Base-by-base conservation (phyloP, 345 rosid species). In the Camelina hispida region DNA sequence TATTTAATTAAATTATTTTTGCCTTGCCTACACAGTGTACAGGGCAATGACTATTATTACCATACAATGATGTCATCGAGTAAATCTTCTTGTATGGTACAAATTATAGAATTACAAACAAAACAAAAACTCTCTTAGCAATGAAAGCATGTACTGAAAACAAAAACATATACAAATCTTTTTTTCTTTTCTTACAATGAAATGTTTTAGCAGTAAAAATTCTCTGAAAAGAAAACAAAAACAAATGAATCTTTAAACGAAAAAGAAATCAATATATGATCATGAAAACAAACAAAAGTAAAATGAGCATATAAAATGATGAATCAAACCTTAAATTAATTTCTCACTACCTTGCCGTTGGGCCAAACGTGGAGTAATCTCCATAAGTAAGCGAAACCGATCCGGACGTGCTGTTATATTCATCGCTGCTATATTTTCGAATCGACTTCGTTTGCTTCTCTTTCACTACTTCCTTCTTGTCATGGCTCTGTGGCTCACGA, bases 281-380 rank as follows among this genome's bases (percentile, higher is more conserved):
- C 22, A 17, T 51, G 37, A 38, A 30, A 20, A 48, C 0, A 58
- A 47, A 44, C 43, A 42, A 0, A 0, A 18, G 7, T 18, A 62
- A 25, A 37, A 30, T 8, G 50, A 69, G 15, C 59, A 46, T n/a
- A 46, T 4, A 34, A 28, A 34, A 28, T 56, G 51, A 38, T 48
- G 13, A 56, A 50, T 12, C 30, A 71, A 71, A 58, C 55, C 28
- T 64, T 42, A 6, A 22, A 43, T 13, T 18, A 5, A 7, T 34
- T 23, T 40, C 16, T 59, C 69, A 43, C 81, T 78, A 78, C 78
- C 81, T 78, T 60, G 78, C 78, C 69, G 44, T 67, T 23, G 81
- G 81, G 9, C 78, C 78, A 68, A 43, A 44, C 58, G 69, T 34
- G 12, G 66, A 60, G 62, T 32, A 34, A 43, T 78, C 81, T 32